These are phyloP conservation scores for Aspergillus uvarum DNA, from an alignment of 2,329 filamentous ascomycete species.

Conservation along the genomic window DNA sequence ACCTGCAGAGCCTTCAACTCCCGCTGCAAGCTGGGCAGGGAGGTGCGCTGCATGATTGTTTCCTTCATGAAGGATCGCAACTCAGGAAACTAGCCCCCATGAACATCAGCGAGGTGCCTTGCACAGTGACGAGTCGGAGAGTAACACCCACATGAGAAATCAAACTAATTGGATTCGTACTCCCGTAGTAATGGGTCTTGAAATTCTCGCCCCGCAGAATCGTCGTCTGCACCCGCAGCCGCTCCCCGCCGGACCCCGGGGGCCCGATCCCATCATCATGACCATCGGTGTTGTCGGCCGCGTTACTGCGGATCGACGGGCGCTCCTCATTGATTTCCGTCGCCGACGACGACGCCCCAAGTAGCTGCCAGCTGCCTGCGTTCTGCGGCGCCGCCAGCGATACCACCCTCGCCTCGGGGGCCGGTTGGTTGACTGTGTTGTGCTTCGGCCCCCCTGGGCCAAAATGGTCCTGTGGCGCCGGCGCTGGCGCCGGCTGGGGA, in stretches of 20 bases:
- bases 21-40: constrained; percentile 20
- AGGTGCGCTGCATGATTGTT: constrained; percentile 20
- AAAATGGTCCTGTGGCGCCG: background rate
- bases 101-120: background rate
- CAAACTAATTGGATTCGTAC: constrained; percentile 22
- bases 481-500: no score
- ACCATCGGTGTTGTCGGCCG: background rate
- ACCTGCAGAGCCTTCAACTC: constrained; percentile 22
- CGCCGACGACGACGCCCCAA: background rate
- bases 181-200: constrained; percentile 24
- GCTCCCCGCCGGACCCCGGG: background rate
- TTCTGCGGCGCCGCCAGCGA: background rate
- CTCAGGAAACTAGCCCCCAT: constrained; percentile 19
- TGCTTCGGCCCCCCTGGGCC: background rate
- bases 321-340: constrained; percentile 4
- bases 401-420: background rate
- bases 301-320: constrained; percentile 14
- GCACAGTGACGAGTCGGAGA: no score
- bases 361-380: background rate
- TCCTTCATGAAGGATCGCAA: constrained; percentile 24
- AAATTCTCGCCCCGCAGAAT: constrained; percentile 26
- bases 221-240: constrained; percentile 10
- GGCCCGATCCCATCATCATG: background rate
- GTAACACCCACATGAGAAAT: constrained; percentile 21
- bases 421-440: no score